A percentile compares a stretch with the other conserved stretches of the same genome.
Conservation (phyloP, 768 basidiomycete genomes). For the Leccinum aurantiacum region DNA sequence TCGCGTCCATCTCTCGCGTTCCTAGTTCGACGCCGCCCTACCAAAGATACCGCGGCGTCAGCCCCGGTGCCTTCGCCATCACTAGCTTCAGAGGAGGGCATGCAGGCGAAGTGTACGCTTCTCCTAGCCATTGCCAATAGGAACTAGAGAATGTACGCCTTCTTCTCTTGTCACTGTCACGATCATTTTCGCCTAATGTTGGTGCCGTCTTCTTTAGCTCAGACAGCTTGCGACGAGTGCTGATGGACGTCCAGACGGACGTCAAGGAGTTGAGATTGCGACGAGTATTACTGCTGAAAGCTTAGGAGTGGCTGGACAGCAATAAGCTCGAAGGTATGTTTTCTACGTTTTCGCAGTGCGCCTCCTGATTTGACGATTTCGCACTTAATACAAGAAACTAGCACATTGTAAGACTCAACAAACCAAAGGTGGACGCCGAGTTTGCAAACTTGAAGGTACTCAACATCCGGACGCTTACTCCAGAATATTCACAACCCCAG, state of each 20-base stretch:
- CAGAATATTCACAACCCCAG: constrained; percentile 86
- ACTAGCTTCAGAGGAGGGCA: constrained; percentile 49
- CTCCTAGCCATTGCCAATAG: constrained; percentile 46
- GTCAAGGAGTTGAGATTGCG: constrained; percentile 47
- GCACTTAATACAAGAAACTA: constrained; percentile 79
- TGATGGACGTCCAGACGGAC: constrained; percentile 46
- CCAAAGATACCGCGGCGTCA: background rate
- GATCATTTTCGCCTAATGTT: background rate
- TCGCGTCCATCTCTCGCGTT: background rate
- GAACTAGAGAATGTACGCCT: constrained; percentile 62
- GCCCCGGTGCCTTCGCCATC: constrained; percentile 5
- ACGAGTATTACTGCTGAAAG: constrained; percentile 39
- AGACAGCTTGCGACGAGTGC: constrained; percentile 38
- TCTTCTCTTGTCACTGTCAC: background rate
- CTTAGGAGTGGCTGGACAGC: constrained; percentile 58
- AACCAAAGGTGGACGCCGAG: constrained; percentile 74
- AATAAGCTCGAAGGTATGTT: constrained; percentile 64
- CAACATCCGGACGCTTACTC: constrained; percentile 69
- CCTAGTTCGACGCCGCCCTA: constrained; percentile 9
- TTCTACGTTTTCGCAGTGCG: constrained; percentile 10
- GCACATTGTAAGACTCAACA: constrained; percentile 77
- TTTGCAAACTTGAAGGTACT: constrained; percentile 64
- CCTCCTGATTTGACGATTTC: background rate
- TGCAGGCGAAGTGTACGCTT: constrained; percentile 64
- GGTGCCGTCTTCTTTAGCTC: constrained; percentile 38